Evolutionary conservation across 129 eudicot species (phyloP).

Genomic region (Saussurea involucrata): DNA sequence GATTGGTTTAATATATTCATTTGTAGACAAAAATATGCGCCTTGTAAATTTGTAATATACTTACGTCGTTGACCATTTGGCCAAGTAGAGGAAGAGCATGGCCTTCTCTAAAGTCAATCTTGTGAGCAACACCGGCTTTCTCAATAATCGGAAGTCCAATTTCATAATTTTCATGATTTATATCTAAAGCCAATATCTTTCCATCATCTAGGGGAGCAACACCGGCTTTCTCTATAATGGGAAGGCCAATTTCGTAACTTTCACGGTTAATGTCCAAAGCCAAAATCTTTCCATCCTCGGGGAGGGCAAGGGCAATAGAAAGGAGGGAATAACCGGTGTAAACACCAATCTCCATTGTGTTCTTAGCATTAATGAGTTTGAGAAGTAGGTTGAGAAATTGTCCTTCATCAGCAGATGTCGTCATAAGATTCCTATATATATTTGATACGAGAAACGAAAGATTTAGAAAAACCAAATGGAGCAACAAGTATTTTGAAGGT

Average conservation of each 20-base stretch:
- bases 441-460: too few species aligned
- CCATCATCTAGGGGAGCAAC: too few species aligned
- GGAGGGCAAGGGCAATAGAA: conserved; percentile 45
- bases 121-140: conserved; percentile 63
- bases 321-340: conserved; percentile 46
- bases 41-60: not conserved
- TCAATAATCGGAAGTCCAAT: conserved; percentile 51
- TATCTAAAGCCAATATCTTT: conserved; percentile 55
- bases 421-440: conserved; percentile 39
- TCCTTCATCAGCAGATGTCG: conserved; percentile 47
- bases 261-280: conserved; percentile 61
- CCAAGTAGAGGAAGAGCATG: conserved; percentile 69
- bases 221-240: conserved; percentile 56
- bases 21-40: too few species aligned
- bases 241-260: conserved; percentile 55
- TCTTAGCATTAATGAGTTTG: conserved; percentile 39
- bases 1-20: too few species aligned
- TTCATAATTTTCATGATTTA: conserved; percentile 56
- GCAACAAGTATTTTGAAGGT: too few species aligned
- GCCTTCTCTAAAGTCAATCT: conserved; percentile 61
- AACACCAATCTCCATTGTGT: conserved; percentile 40
- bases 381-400: conserved; percentile 37
- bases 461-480: not conserved
- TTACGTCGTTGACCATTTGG: conserved; percentile 53
- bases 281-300: conserved; percentile 44